Percentiles rank a stretch among this genome's conserved stretches.
phyloP scores from a whole-genome alignment of 169 alveolate genomes.

The Plasmodium billcollinsi region DNA sequence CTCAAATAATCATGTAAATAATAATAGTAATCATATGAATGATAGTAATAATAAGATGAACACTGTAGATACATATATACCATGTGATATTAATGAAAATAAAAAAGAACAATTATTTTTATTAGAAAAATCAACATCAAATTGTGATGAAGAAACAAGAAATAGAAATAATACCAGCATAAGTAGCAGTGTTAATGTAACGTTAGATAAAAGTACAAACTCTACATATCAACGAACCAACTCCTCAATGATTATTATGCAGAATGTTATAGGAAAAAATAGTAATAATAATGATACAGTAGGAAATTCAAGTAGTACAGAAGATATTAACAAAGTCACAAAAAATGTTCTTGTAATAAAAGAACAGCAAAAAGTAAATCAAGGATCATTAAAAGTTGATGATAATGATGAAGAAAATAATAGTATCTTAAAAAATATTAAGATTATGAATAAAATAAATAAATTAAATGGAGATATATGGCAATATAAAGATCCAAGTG shows the following conservation, averaged over 20 bases:
- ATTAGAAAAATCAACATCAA: neutral
- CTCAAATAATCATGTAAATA: neutral
- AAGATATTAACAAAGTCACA: too few species aligned
- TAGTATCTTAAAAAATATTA: neutral
- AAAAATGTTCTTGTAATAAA: too few species aligned
- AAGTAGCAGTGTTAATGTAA: neutral
- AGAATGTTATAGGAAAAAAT: neutral
- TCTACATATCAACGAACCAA: neutral
- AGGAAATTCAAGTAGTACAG: too few species aligned
- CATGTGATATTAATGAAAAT: neutral
- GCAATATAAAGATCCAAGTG: conserved; percentile 88
- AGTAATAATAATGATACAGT: neutral
- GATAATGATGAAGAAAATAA: too few species aligned
- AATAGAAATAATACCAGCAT: neutral
- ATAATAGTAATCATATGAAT: neutral
- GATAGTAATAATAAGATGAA: neutral
- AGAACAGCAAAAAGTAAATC: too few species aligned
- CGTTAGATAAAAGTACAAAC: too few species aligned
- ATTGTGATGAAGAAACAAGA: neutral
- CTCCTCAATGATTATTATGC: neutral
- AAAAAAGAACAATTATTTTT: neutral
- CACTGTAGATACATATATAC: neutral
- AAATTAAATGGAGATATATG: conserved; percentile 76
- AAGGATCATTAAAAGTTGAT: too few species aligned
- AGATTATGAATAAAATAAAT: conserved; percentile 38